Percentiles rank a stretch among this genome's conserved stretches.
Evolutionary conservation across 2,329 filamentous ascomycete species (phyloP).

Genomic region (Penicillium occitanis): DNA sequence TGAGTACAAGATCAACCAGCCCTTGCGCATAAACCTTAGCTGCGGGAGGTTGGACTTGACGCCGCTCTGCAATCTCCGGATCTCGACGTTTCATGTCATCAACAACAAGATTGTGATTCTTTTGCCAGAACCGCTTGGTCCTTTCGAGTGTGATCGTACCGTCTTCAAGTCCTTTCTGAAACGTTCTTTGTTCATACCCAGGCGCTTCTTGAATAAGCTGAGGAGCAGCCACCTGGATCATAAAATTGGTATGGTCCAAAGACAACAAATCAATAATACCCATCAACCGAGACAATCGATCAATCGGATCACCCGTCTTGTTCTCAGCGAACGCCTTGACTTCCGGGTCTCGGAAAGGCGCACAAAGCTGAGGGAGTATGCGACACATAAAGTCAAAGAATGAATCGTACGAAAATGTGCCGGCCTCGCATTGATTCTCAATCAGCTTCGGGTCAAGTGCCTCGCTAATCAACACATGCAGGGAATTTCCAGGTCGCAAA

Average conservation of each 20-base stretch:
- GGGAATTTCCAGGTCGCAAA: constrained; percentile 60
- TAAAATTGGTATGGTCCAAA: constrained; percentile 65
- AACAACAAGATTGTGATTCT: constrained; percentile 39
- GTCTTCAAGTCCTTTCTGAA: constrained; percentile 55
- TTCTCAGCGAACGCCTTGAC: constrained; percentile 58
- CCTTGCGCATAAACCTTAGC: constrained; percentile 58
- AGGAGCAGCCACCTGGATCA: constrained; percentile 61
- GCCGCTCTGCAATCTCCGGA: constrained; percentile 36
- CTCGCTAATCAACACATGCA: constrained; percentile 61
- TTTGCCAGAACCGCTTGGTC: constrained; percentile 57
- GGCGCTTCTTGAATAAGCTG: constrained; percentile 61
- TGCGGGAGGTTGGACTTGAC: constrained; percentile 35
- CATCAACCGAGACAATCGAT: constrained; percentile 63
- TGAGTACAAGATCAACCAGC: constrained; percentile 58
- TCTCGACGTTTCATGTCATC: constrained; percentile 54
- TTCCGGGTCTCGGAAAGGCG: constrained; percentile 61
- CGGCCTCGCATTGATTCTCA: constrained; percentile 57
- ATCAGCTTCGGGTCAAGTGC: constrained; percentile 60
- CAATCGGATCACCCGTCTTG: constrained; percentile 56
- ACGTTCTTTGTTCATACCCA: constrained; percentile 61
- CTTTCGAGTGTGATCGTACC: constrained; percentile 53
- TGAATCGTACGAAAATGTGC: constrained; percentile 62
- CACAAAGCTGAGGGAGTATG: constrained; percentile 64
- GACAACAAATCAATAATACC: constrained; percentile 62
- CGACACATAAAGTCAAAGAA: constrained; percentile 65